These are phyloP conservation scores for Alternaria sp. DNA, from an alignment of 2,329 filamentous ascomycete genomes.

Conservation along the genomic window DNA sequence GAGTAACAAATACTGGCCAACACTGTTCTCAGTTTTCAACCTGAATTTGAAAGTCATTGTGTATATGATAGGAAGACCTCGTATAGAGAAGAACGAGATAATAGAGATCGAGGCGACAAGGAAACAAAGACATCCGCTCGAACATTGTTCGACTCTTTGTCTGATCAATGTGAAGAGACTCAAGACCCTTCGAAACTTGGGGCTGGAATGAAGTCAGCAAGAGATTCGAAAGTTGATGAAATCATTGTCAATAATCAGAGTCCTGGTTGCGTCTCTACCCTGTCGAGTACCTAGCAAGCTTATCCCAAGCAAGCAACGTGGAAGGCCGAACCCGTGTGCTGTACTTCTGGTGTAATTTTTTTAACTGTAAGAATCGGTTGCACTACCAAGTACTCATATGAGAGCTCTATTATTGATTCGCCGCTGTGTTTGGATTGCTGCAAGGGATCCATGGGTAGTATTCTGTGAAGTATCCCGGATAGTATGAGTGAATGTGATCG, in stretches of 20 bases:
- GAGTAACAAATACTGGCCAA: neutral
- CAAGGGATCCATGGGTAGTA: neutral
- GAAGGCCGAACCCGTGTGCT: neutral
- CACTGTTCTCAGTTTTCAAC: neutral
- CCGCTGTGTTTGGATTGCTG: neutral
- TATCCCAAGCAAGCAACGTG: neutral
- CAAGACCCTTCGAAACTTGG: neutral
- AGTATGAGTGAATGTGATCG: neutral
- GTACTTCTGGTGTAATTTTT: neutral
- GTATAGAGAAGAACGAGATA: neutral
- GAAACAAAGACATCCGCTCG: conserved; percentile 5
- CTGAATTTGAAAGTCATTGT: conserved; percentile 4
- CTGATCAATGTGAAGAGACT: neutral
- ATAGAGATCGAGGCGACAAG: neutral
- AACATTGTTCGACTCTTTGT: conserved; percentile 10
- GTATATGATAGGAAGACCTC: neutral
- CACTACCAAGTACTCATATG: neutral
- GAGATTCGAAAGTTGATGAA: neutral
- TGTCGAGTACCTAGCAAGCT: conserved; percentile 2
- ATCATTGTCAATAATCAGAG: neutral
- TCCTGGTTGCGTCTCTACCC: neutral
- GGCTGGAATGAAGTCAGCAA: neutral
- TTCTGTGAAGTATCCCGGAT: neutral
- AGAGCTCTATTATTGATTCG: neutral
- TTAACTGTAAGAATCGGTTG: neutral